Conservation (phyloP, 495 filamentous ascomycete genomes). For the Poronia punctata region DNA sequence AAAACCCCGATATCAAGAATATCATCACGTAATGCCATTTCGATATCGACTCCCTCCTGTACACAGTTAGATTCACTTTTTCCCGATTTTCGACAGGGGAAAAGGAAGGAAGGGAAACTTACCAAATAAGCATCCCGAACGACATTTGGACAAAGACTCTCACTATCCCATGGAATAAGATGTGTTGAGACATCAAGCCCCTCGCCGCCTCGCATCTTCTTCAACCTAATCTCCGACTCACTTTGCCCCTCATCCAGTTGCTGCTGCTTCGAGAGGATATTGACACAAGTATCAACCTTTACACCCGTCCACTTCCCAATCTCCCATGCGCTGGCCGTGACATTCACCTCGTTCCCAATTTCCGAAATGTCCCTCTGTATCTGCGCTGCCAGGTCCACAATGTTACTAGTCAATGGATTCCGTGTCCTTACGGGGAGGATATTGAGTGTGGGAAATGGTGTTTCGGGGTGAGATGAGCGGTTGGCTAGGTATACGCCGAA, state of each 20-base stretch:
- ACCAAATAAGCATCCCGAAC: constrained; percentile 29
- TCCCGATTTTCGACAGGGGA: too few species aligned
- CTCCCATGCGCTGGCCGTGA: constrained; percentile 41
- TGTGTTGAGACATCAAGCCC: background rate
- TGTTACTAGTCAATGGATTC: background rate
- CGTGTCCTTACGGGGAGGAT: constrained; percentile 35
- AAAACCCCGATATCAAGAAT: constrained; percentile 51
- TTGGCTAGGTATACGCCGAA: constrained; percentile 45
- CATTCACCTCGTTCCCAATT: constrained; percentile 28
- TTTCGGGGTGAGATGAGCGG: constrained; percentile 14
- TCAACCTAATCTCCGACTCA: too few species aligned
- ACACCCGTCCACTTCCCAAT: constrained; percentile 42
- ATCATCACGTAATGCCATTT: constrained; percentile 39
- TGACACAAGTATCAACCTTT: constrained; percentile 45
- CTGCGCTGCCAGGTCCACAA: constrained; percentile 18
- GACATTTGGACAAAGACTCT: constrained; percentile 14
- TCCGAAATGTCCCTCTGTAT: constrained; percentile 36
- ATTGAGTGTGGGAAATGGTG: constrained; percentile 31
- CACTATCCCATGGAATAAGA: constrained; percentile 2
- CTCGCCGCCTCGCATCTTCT: constrained; percentile 6
- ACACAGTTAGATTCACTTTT: too few species aligned
- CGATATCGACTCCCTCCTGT: constrained; percentile 50
- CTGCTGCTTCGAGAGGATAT: constrained; percentile 53
- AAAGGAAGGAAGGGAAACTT: constrained; percentile 9
- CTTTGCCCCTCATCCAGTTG: too few species aligned